These are phyloP conservation scores for Nicotiana paniculata DNA, from an alignment of 257 asterid genomes.

Conservation along the genomic window DNA sequence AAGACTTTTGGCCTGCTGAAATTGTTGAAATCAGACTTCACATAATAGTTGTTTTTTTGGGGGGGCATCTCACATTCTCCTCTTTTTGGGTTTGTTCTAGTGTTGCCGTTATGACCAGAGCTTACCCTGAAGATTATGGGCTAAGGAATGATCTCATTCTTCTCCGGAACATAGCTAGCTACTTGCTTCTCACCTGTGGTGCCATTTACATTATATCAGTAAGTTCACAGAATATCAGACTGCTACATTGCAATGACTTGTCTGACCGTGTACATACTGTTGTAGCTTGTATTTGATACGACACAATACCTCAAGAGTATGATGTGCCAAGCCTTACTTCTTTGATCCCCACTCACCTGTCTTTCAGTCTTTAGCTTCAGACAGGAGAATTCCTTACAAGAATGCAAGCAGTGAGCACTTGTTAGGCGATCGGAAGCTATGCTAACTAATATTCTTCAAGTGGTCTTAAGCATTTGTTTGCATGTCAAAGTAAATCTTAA, in stretches of 20 bases:
- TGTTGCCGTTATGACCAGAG: conserved; percentile 99
- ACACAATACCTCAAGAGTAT: background rate
- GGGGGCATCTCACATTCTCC: background rate
- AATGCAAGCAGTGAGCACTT: background rate
- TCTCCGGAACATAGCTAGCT: conserved; percentile 79
- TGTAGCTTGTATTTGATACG: background rate
- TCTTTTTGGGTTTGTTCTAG: conserved; percentile 28
- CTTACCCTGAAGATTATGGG: conserved; percentile 67
- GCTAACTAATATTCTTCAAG: background rate
- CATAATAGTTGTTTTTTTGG: background rate
- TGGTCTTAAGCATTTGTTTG: background rate
- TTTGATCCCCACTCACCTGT: background rate
- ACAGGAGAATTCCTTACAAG: background rate
- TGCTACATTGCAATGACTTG: background rate
- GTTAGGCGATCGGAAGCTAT: background rate
- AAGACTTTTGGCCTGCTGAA: conserved; percentile 4
- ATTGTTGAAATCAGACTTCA: background rate
- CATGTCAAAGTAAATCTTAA: background rate
- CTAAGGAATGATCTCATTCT: conserved; percentile 56
- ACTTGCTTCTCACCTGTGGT: conserved; percentile 85
- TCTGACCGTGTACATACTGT: background rate
- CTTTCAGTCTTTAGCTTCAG: background rate
- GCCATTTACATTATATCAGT: conserved; percentile 60
- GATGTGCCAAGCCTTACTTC: background rate
- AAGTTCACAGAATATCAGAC: conserved; percentile 25